A percentile compares a stretch with the other conserved stretches of the same genome.
phyloP scores from a whole-genome alignment of 2,329 filamentous ascomycete genomes.

The Pyricularia grisea region DNA sequence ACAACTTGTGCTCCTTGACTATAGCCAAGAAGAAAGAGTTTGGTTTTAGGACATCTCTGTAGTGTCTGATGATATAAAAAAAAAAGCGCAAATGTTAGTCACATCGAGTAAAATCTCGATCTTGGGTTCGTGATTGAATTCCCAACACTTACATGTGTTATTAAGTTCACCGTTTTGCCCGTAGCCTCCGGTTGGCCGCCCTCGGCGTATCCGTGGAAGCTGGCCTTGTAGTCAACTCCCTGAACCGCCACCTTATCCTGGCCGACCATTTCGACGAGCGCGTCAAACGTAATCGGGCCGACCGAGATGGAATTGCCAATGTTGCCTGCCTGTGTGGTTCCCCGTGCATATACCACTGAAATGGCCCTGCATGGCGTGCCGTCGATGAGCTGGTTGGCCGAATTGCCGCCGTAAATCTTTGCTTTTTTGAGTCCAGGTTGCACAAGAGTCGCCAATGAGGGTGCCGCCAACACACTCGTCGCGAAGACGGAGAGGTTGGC shows the following conservation, averaged over 20 bases:
- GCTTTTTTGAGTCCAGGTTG: too few relatives aligned
- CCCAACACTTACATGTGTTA: too few relatives aligned
- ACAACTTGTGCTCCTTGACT: constrained; percentile 10
- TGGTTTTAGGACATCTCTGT: constrained; percentile 21
- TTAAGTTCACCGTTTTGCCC: constrained; percentile 8
- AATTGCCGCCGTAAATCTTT: neutral
- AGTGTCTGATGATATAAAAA: neutral
- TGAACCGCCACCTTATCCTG: neutral
- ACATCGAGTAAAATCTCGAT: neutral
- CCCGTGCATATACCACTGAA: neutral
- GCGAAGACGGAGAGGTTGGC: too few relatives aligned
- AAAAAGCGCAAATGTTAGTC: too few relatives aligned
- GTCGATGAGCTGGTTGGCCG: neutral
- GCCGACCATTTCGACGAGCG: neutral
- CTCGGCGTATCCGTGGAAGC: neutral
- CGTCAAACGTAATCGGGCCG: neutral
- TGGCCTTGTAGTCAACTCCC: neutral
- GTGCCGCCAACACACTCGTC: too few relatives aligned
- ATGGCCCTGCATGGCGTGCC: neutral
- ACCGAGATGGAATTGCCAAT: neutral
- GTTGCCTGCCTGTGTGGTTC: neutral
- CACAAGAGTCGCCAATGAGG: too few relatives aligned
- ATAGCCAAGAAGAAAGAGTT: constrained; percentile 26
- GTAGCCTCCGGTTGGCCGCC: constrained; percentile 3
- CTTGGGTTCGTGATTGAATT: too few relatives aligned